A percentile compares a stretch with the other conserved stretches of the same genome.
Evolutionary conservation across 176 grass and related monocot genomes (phyloP).

Genomic region (Carex parvula): DNA sequence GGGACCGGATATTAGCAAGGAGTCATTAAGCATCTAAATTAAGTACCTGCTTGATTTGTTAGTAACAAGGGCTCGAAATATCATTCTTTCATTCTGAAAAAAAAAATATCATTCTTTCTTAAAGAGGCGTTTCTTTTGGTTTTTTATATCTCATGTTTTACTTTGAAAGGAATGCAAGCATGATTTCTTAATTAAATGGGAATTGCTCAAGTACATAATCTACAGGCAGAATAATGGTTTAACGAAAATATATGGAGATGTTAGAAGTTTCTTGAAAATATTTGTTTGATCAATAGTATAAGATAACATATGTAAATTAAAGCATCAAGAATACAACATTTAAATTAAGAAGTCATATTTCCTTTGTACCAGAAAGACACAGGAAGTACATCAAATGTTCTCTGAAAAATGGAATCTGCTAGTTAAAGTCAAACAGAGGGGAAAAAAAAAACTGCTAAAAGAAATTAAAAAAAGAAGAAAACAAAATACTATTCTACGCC

Average conservation of each 20-base stretch:
- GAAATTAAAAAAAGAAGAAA: conserved; percentile 20
- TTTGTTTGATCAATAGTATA: background rate
- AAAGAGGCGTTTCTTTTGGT: background rate
- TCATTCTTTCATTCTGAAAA: too few species aligned
- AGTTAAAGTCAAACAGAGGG: conserved; percentile 34
- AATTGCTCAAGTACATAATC: background rate
- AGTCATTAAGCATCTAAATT: background rate
- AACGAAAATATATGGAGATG: background rate
- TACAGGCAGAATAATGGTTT: background rate
- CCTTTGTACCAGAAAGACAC: conserved; percentile 33
- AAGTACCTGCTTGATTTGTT: background rate
- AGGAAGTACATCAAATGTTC: conserved; percentile 26
- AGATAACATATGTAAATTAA: background rate
- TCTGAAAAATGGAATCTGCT: conserved; percentile 27
- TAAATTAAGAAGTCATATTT: conserved; percentile 29
- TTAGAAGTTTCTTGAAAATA: background rate
- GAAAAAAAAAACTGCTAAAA: conserved; percentile 28
- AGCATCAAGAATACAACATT: background rate
- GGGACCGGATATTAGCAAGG: background rate
- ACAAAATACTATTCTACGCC: conserved; percentile 26
- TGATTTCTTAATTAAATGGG: background rate
- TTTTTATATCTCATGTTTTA: background rate
- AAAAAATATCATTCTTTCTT: too few species aligned
- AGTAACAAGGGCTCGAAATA: background rate
- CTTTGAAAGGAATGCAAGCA: background rate